Evolutionary conservation across 345 rosid genomes (phyloP), one percentile per base, ranked within the genome.

Genomic region (Sisymbrium altissimum): DNA sequence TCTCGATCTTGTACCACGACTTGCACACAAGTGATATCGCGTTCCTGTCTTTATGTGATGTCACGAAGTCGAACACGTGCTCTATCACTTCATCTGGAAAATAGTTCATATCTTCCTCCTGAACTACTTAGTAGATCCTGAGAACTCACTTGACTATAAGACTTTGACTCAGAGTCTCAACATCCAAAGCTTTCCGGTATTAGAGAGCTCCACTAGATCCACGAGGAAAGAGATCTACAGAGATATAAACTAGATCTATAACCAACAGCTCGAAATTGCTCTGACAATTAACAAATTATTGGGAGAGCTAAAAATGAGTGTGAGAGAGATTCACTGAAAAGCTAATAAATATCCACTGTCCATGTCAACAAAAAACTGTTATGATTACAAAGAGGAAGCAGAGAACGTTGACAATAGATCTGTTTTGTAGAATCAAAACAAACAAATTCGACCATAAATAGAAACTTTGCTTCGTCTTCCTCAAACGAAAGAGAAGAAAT

Each of bases 51-150:
- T 52, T 86, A 61, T 87, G 90, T n/a, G 90, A 84, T 14, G 86
- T 68, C 10, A 95, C 80, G 76, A 73, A 95, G 79, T 85, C 84
- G 70, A 95, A 92, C 4, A 95, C 85, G 61, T 92, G 97, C 82
- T 92, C 99, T 18, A 92, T 56, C 1, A 92, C 99, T 67, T 95
- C 98, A 8, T 95, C 99, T 1, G 99, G 99, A 77, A 92, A 95
- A 74, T 84, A 95, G 76, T 92, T 92, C 98, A 92, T 95, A 74
- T 83, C 27, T n/a, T 3, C 1, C 25, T 3, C 25, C 25, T 3
- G 25, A 23, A 23, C 25, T n/a, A n/a, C 25, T 23, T 23, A 1
- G 25, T 5, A 55, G 21, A 30, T 30, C 60, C 12, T 1, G 27
- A 30, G 7, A 21, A 55, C 39, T 30, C 30, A 0, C 19, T 53